phyloP scores from a whole-genome alignment of 2,329 filamentous ascomycete genomes.

The Curvularia eragrostidis region DNA sequence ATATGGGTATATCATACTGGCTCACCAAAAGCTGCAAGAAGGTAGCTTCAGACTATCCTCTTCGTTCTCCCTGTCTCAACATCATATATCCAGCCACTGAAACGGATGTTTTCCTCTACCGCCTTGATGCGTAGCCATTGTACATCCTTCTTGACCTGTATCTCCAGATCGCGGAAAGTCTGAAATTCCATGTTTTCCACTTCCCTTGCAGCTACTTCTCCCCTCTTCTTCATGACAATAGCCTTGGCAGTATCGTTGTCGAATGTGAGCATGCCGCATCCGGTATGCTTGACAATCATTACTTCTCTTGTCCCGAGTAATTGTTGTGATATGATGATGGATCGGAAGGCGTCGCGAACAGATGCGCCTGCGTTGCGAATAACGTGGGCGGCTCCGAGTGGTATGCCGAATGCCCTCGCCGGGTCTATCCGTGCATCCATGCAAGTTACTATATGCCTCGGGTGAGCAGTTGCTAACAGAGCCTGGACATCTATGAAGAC shows the following conservation, averaged over 20 bases:
- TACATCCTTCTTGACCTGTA: conserved; percentile 72
- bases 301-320: conserved; percentile 79
- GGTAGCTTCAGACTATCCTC: conserved; percentile 49
- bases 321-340: conserved; percentile 79
- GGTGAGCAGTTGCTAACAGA: background rate
- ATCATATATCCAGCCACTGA: conserved; percentile 80
- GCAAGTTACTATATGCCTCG: conserved; percentile 65
- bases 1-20: conserved; percentile 15
- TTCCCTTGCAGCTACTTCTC: conserved; percentile 57
- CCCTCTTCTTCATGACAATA: conserved; percentile 66
- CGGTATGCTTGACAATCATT: conserved; percentile 75
- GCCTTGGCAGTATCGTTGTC: conserved; percentile 63
- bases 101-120: conserved; percentile 64
- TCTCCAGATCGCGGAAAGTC: conserved; percentile 63
- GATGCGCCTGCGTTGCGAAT: conserved; percentile 71
- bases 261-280: conserved; percentile 76
- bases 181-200: conserved; percentile 65
- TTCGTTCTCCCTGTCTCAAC: conserved; percentile 73
- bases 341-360: conserved; percentile 73
- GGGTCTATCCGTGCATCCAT: conserved; percentile 81
- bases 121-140: conserved; percentile 65
- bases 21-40: background rate
- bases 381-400: conserved; percentile 78
- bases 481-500: conserved; percentile 15
- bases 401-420: conserved; percentile 71